Evolutionary conservation across 1,284 basidiomycete genomes (phyloP), one percentile per base, ranked within the genome.

Genomic region (Hypsizygus ulmarius): DNA sequence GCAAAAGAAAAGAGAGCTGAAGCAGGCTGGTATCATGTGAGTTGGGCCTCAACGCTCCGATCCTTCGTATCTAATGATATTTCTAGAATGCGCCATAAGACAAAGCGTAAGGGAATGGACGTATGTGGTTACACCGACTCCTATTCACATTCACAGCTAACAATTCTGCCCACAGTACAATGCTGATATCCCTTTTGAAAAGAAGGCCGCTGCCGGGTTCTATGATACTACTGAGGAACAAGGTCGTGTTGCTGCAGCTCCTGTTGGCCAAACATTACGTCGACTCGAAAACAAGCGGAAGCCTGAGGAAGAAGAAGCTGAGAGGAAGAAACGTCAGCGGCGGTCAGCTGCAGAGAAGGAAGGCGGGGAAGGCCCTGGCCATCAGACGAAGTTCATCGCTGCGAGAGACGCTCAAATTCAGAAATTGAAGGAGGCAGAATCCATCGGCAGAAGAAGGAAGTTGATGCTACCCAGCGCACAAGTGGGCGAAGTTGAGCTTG

Each of bases 121-220:
- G 90, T 90, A 64, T 59, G 88, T 76, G 5, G 29, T 36, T 21
- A 11, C 38, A 29, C 11, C 5, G 9, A 32, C 27, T 30, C 37
- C 41, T 16, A 42, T 32, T 32, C 40, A 6, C 45, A 43, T 7
- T n/a, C 40, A 49, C 39, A 38, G 33, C 29, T 44, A 48, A 48
- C 30, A 49, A 30, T 25, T 52, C 37, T 30, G 35, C 30, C 38
- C 43, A n/a, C 56, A 93, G 85, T 99, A 99, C 73, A 99, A 97
- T 63, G 86, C 93, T 50, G 97, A 99, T 64, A 97, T 99, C 59
- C 97, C 97, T 0, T 99, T 98, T 62, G 96, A 99, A 71, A 97
- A 99, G 76, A 92, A 93, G 64, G 81, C 97, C 0, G 90, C 91
- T 0, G 74, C 93, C 3, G 97, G 97, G 1, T 99, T 99, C 72